Evolutionary conservation across 208 protist species (phyloP), one percentile per base, ranked within the genome.

Genomic region (Crithidia fasciculata): DNA sequence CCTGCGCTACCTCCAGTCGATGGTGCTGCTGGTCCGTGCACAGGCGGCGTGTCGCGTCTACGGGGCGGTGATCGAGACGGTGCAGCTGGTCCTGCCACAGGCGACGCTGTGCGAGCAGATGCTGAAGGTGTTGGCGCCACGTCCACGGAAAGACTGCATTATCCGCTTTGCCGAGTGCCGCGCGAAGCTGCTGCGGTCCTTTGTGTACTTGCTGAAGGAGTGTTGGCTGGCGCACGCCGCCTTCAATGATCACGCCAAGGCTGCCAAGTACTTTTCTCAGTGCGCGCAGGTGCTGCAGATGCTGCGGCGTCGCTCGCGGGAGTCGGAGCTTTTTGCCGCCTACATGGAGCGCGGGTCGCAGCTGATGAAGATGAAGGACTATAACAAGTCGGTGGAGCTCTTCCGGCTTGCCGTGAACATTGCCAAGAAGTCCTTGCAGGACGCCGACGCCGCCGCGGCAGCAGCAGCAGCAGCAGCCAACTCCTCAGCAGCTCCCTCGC

Each of bases 271-370:
- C 80, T 96, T 96, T 67, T 73, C 78, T 2, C 80, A 89, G 53
- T 94, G 90, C 55, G 74, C 89, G 41, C 76, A 84, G 52, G 70
- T 78, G 8, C 53, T 95, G 47, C 82, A 82, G n/a, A 63, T 69
- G 74, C 63, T 85, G 43, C 84, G 84, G 0, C 73, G 74, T 3
- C 74, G 72, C 45, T 9, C 59, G 16, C 83, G 88, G 3, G 81
- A 89, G 28, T 62, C 69, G 45, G 82, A 88, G 58, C 66, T 87
- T 8, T 96, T 92, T 47, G 82, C 69, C 2, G 89, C 84, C 5
- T 83, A 86, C 74, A 95, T 89, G 82, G 88, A 94, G 60, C 79
- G 92, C 15, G 92, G 92, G 8, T 80, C 81, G 57, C 89, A 96
- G 76, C 85, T 95, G 10, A 74, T 92, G 72, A 79, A 90, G 52